These are phyloP conservation scores for Kwoniella sp. DNA, from an alignment of 768 basidiomycete genomes.

Conservation along the genomic window DNA sequence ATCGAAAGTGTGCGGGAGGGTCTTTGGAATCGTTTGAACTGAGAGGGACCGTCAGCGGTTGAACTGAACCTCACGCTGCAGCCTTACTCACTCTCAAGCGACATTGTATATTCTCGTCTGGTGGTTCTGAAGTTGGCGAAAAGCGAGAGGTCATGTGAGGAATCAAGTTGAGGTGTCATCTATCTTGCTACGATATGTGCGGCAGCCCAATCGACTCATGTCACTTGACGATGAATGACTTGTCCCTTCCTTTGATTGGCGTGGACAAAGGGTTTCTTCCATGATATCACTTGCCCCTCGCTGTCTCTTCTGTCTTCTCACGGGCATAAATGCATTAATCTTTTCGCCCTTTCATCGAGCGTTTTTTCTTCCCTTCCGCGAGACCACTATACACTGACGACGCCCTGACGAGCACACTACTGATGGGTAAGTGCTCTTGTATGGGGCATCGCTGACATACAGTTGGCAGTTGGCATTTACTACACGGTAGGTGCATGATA, in stretches of 20 bases:
- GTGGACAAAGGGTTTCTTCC: slow-evolving; percentile 15
- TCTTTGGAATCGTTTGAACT: slow-evolving; percentile 3
- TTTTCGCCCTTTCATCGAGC: too few relatives aligned
- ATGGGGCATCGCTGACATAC: slow-evolving; percentile 3
- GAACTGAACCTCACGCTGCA: neutral
- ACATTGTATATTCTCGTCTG: neutral
- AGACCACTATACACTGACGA: neutral
- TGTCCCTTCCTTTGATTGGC: slow-evolving; percentile 14
- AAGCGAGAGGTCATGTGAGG: too few relatives aligned
- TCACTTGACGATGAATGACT: neutral
- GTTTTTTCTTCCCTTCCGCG: too few relatives aligned
- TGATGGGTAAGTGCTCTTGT: slow-evolving; percentile 16
- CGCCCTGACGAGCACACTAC: neutral
- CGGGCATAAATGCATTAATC: too few relatives aligned
- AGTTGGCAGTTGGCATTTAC: slow-evolving; percentile 32
- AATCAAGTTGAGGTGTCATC: too few relatives aligned
- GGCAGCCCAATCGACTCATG: neutral
- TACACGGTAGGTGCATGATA: slow-evolving; percentile 20
- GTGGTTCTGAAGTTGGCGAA: too few relatives aligned
- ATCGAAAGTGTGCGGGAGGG: slow-evolving; percentile 38
- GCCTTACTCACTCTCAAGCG: neutral
- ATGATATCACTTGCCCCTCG: neutral
- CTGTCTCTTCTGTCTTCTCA: neutral
- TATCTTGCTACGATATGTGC: too few relatives aligned
- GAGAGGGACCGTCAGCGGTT: slow-evolving; percentile 1